A percentile compares a stretch with the other conserved stretches of the same genome.
These are phyloP conservation scores for Lactifluus volemus DNA, from an alignment of 768 basidiomycete species.

Conservation along the genomic window DNA sequence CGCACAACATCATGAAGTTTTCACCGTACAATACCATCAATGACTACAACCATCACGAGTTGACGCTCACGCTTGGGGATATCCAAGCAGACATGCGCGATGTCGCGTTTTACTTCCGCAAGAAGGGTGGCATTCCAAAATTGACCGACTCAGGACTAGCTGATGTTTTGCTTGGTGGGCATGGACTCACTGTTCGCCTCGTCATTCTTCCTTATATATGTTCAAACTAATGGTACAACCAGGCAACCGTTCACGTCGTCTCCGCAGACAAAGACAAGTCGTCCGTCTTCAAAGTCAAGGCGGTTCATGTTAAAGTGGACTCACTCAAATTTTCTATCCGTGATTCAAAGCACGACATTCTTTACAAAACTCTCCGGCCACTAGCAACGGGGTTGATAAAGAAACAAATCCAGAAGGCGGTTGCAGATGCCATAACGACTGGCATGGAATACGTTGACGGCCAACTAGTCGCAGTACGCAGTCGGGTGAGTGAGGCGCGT, in stretches of 20 bases:
- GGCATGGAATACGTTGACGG: constrained; percentile 84
- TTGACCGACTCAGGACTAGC: constrained; percentile 76
- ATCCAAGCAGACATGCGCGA: constrained; percentile 94
- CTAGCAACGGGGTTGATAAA: constrained; percentile 80
- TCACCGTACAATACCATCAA: constrained; percentile 55
- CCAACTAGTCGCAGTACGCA: constrained; percentile 82
- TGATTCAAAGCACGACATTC: constrained; percentile 81
- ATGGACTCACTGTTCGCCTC: constrained; percentile 54
- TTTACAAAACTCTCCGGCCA: constrained; percentile 79
- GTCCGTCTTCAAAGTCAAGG: constrained; percentile 65
- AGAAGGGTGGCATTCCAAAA: constrained; percentile 78
- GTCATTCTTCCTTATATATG: neutral
- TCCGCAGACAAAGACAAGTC: constrained; percentile 52
- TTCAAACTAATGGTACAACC: neutral
- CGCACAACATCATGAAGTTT: constrained; percentile 78
- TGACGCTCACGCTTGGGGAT: constrained; percentile 70
- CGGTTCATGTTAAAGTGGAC: constrained; percentile 74
- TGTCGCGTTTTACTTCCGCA: constrained; percentile 84
- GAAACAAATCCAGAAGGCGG: constrained; percentile 55
- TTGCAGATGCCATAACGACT: constrained; percentile 60
- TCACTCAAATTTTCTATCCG: constrained; percentile 85
- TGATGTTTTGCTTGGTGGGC: constrained; percentile 77
- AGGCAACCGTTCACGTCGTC: constrained; percentile 54
- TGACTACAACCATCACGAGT: constrained; percentile 61
- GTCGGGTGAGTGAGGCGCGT: constrained; percentile 48